Base-by-base conservation (phyloP, 768 basidiomycete species). In the Heimioporus sp. region DNA sequence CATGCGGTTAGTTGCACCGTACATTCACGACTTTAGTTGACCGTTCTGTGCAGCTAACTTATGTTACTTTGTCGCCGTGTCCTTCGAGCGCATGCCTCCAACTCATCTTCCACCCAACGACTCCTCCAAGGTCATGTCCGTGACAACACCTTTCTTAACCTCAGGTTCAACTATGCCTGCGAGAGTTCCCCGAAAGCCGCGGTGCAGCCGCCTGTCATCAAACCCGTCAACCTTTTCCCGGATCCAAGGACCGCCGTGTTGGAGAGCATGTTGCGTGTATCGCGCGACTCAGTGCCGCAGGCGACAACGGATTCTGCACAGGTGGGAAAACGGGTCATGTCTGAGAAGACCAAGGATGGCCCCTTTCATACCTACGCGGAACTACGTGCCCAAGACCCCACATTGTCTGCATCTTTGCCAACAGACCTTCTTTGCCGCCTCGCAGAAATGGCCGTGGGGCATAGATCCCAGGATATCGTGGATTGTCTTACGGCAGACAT, bases 61-160 rank as follows among this genome's bases (percentile, higher is more conserved):
- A 87, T 87, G 85, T 85, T 77, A 73, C 76, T 82, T 81, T 83
- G 85, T 78, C 84, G 82, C 72, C 78, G 72, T 72, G 70, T 77
- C 63, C 71, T 73, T 59, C 74, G 74, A 78, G 72, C 73, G 69
- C 72, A 74, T 69, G 65, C 72, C 60, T 65, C 63, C 49, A 71
- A 66, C 59, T 52, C 65, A 48, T 37, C 49, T 48, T 56, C 58
- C 40, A 48, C 57, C 30, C 60, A 56, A 57, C 66, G 48, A 50
- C 38, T 67, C 52, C 34, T 56, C 46, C 58, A 52, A 53, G 42
- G 41, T 46, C 58, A 61, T 59, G 55, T 54, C 38, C 54, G 21
- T 51, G 52, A 61, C 46, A 53, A 43, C 49, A 50, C 53, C 5
- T 36, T 54, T 10, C 34, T 38, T 20, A 49, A 16, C 37, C 47